Base-by-base conservation (phyloP, 2,329 filamentous ascomycete genomes). In the Phaeophleospora eucalypticola region DNA sequence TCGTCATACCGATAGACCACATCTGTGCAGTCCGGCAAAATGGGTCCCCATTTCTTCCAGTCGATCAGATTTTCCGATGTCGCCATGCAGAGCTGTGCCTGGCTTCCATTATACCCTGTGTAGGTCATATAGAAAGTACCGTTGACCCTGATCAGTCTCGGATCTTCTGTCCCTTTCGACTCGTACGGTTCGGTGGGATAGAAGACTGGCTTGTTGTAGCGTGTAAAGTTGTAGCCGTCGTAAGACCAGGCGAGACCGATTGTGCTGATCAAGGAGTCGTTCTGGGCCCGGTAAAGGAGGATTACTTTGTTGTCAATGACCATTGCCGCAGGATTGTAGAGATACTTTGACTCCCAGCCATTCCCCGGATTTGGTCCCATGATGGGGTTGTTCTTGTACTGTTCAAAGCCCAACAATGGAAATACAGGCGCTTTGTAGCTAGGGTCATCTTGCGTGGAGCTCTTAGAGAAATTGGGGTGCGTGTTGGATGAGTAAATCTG, bases 81-180 rank as follows among this genome's bases (percentile, higher is more conserved):
- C 3, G 37, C 37, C 37, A 40, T 24, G 20, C 37, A 40, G 9
- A 40, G 20, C 37, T 4, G 4, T 12, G 37, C 37, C 19, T 24
- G 18, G 9, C 18, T 40, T 16, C 37, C 37, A 19, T 40, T 27
- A 19, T 24, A 40, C 4, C 37, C 37, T 8, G 37, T 40, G 20
- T 40, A 40, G 20, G 37, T 40, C 37, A 40, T 24, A 19, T 40
- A 40, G 20, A 40, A 40, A 24, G 37, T 40, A 3, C 37, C 37
- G n/a, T 40, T 40, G 8, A 40, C 37, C n/a, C 37, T 16, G 7
- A 40, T 20, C 8, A 40, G 20, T 6, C 37, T 16, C 4, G 37
- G 37, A 40, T 40, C 37, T 16, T 40, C 37, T 4, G 37, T 40
- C 15, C 37, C 37, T 8, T 24, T 40, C n/a, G 18, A 6, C 17